Base-by-base conservation (phyloP, 2,329 filamentous ascomycete species). In the Pseudogymnoascus sp. region DNA sequence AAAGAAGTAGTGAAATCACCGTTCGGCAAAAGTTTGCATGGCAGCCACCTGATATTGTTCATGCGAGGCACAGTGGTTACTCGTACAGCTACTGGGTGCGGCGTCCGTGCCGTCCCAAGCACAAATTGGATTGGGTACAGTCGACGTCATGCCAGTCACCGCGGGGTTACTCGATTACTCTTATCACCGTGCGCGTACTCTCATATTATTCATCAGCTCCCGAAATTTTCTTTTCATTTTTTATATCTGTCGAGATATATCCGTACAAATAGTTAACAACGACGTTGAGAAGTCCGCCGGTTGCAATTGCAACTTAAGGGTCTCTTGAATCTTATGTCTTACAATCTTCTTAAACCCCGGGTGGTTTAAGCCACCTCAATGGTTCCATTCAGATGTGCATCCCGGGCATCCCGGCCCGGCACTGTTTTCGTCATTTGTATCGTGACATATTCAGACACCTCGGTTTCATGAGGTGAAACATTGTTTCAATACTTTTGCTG, bases 401-500 rank as follows among this genome's bases (percentile, higher is more conserved):
- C 25, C 50, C 50, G 50, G 50, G 5, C 50, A 21, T 56, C 50
- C 50, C 50, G 50, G 50, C 50, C 50, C 28, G 50, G n/a, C 28
- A 35, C 50, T 56, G 50, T 35, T 56, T 56, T 47, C 60, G 37
- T 61, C 60, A 44, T 61, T 18, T 44, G 14, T 33, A 35, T 38
- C 60, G 18, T 61, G 28, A 44, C 31, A 61, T 61, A 50, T 61
- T 21, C 37, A 44, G 60, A 28, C 60, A 47, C 44, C 21, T 50
- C 44, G 60, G 60, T 61, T 61, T 61, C 60, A 61, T 61, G 60
- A 61, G 60, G 44, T 50, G 60, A 61, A 50, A 38, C 37, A 61
- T 31, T 61, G 60, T 61, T 35, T 61, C 50, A 56, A 56, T 56
- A 56, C 50, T 56, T 33, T 56, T 35, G 50, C 28, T 56, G 50